Evolutionary conservation across 2,329 filamentous ascomycete species (phyloP).

Genomic region (Graphium sp.): DNA sequence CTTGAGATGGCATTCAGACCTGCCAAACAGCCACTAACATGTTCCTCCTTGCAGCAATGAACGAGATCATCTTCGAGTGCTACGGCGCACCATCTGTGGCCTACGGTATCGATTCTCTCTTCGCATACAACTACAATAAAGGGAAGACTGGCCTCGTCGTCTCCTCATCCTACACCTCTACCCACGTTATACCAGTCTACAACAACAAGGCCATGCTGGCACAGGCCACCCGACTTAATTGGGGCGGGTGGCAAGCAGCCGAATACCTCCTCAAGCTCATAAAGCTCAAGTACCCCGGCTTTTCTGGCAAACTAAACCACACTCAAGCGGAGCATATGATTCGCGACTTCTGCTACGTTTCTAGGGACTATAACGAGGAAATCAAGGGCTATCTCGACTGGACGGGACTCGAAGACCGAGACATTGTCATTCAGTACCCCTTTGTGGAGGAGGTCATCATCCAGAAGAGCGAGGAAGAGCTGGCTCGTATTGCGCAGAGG

Average conservation of each 20-base stretch:
- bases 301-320: slow-evolving; percentile 70
- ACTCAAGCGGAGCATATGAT: slow-evolving; percentile 81
- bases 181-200: slow-evolving; percentile 86
- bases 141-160: slow-evolving; percentile 78
- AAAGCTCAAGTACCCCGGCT: slow-evolving; percentile 77
- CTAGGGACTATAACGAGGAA: slow-evolving; percentile 67
- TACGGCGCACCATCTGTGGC: slow-evolving; percentile 81
- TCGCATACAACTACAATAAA: slow-evolving; percentile 86
- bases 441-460: slow-evolving; percentile 80
- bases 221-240: slow-evolving; percentile 80
- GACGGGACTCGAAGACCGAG: slow-evolving; percentile 78
- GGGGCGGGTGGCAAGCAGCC: slow-evolving; percentile 79
- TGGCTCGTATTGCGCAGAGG: slow-evolving; percentile 77
- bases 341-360: slow-evolving; percentile 78
- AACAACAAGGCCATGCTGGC: slow-evolving; percentile 70
- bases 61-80: slow-evolving; percentile 91
- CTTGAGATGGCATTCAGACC: not conserved
- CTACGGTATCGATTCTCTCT: slow-evolving; percentile 91
- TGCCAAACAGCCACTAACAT: not conserved
- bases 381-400: slow-evolving; percentile 67
- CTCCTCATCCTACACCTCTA: slow-evolving; percentile 84
- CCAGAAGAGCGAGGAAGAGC: slow-evolving; percentile 88
- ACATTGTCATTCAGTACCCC: slow-evolving; percentile 81
- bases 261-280: slow-evolving; percentile 88
- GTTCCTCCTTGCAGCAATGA: slow-evolving; percentile 53